Percentiles rank a stretch among this genome's conserved stretches.
These are phyloP conservation scores for barley (Hordeum vulgare) DNA, from an alignment of 176 grass and related monocot species.

Conservation along the genomic window DNA sequence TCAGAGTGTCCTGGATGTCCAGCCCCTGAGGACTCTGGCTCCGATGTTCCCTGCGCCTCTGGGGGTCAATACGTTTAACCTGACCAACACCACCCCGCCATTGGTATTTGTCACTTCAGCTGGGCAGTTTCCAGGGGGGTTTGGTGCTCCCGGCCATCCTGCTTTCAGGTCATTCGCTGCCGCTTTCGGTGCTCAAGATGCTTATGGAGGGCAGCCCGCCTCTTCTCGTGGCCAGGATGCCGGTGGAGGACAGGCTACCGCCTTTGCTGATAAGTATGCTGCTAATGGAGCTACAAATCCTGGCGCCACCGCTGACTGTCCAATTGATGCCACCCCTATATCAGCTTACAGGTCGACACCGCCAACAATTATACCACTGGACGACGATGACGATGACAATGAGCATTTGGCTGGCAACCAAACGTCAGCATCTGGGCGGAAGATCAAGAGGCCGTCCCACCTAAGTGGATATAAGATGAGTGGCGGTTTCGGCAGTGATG, in stretches of 20 bases:
- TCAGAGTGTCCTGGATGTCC: slow-evolving; percentile 59
- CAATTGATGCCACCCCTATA: slow-evolving; percentile 52
- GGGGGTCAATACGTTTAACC: slow-evolving; percentile 51
- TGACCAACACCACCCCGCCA: slow-evolving; percentile 37
- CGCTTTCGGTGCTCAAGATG: background rate
- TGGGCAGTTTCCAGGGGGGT: slow-evolving; percentile 22
- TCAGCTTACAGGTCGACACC: slow-evolving; percentile 35
- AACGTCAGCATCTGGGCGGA: slow-evolving; percentile 54
- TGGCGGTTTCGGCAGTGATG: background rate
- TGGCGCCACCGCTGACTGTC: background rate
- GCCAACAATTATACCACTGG: slow-evolving; percentile 18
- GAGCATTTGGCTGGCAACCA: slow-evolving; percentile 30
- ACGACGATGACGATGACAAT: slow-evolving; percentile 37
- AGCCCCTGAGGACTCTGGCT: slow-evolving; percentile 65
- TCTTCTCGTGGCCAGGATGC: background rate
- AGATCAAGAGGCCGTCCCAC: slow-evolving; percentile 38
- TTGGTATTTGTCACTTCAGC: slow-evolving; percentile 49
- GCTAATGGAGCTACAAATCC: background rate
- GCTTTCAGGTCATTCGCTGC: background rate
- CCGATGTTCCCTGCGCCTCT: slow-evolving; percentile 89
- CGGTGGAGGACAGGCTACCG: background rate
- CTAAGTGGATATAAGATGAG: slow-evolving; percentile 25
- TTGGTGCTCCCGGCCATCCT: slow-evolving; percentile 18
- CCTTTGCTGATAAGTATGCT: background rate
- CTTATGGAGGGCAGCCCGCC: background rate